phyloP scores from a whole-genome alignment of 2,329 filamentous ascomycete species.

The Fulvia fulva region DNA sequence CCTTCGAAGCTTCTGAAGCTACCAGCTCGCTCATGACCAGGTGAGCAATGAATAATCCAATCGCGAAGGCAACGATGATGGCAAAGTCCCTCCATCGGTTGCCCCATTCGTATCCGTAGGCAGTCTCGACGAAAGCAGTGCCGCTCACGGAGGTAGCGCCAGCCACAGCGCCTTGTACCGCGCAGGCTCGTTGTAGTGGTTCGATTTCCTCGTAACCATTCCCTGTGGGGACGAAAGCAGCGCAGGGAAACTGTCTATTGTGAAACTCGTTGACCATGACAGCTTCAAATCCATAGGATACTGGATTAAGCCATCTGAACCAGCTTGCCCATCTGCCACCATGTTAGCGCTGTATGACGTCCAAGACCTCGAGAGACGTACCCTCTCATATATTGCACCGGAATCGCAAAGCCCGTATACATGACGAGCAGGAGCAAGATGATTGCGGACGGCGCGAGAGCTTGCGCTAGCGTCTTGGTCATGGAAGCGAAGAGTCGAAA shows the following conservation, averaged over 20 bases:
- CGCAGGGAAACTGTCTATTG: no score
- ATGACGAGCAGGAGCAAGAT: slow-evolving; percentile 64
- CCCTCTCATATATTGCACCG: slow-evolving; percentile 64
- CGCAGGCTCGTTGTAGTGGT: no score
- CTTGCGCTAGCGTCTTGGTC: slow-evolving; percentile 62
- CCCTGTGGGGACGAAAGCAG: no score
- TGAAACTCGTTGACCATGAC: slow-evolving; percentile 71
- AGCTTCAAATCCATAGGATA: slow-evolving; percentile 75
- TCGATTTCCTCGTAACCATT: slow-evolving; percentile 53
- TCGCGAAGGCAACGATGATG: slow-evolving; percentile 44
- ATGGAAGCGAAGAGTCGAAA: slow-evolving; percentile 77
- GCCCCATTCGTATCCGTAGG: slow-evolving; percentile 32
- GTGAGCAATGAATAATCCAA: slow-evolving; percentile 43
- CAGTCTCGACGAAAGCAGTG: slow-evolving; percentile 32
- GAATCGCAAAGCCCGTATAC: slow-evolving; percentile 64
- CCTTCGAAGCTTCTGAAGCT: slow-evolving; percentile 49
- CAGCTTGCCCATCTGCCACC: slow-evolving; percentile 75
- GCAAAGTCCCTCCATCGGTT: slow-evolving; percentile 49
- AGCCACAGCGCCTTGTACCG: no score
- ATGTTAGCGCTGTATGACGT: no score
- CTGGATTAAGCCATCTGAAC: slow-evolving; percentile 76
- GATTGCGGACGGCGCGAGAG: slow-evolving; percentile 53
- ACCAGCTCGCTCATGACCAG: slow-evolving; percentile 45
- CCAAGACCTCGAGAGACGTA: no score
- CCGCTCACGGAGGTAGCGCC: slow-evolving; percentile 40